Base-by-base conservation (phyloP, 2,329 filamentous ascomycete species). In the Aurifilum marmelostoma region DNA sequence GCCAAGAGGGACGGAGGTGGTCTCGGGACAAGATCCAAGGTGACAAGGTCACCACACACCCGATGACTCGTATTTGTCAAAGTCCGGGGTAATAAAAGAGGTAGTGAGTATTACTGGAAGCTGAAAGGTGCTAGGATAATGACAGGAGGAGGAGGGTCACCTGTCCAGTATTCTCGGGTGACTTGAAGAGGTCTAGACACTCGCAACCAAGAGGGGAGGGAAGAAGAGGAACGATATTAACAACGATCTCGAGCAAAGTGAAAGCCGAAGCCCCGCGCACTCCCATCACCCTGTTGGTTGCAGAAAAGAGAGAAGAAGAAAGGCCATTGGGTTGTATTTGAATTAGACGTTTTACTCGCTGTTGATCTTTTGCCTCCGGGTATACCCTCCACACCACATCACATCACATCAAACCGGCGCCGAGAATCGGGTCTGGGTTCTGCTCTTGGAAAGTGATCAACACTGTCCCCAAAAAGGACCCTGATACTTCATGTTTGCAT, bases 361-460 rank as follows among this genome's bases (percentile, higher is more conserved):
- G 27, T 2, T 32, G 52, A 56, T 56, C 52, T 56, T 56, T 56
- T 18, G 52, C 52, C 24, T 56, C 27, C 52, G 52, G 52, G 52
- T 29, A 32, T 56, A 32, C 52, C 52, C 52, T 56, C 52, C 52
- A 56, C 43, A 56, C 52, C 52, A 56, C 37, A 39, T 56, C 52
- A 56, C 52, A 27, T 56, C 52, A 56, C 24, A 27, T 29, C 24
- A 18, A 7, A 18, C 0, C 52, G 52, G 52, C 52, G 52, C 52
- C 52, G 52, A 29, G 27, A 29, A 56, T 56, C 52, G 52, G 52
- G 52, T 32, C 52, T 32, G 52, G 52, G 24, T 32, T 56, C 24
- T 56, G 27, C 14, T 29, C 29, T 14, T 54, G 50, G 50, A 4
- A 56, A 56, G 52, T 56, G 52, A 56, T 56, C 27, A 56, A 18